Base-by-base conservation (phyloP, 202 grass and related monocot genomes). In the Dendrocalamus latiflorus region DNA sequence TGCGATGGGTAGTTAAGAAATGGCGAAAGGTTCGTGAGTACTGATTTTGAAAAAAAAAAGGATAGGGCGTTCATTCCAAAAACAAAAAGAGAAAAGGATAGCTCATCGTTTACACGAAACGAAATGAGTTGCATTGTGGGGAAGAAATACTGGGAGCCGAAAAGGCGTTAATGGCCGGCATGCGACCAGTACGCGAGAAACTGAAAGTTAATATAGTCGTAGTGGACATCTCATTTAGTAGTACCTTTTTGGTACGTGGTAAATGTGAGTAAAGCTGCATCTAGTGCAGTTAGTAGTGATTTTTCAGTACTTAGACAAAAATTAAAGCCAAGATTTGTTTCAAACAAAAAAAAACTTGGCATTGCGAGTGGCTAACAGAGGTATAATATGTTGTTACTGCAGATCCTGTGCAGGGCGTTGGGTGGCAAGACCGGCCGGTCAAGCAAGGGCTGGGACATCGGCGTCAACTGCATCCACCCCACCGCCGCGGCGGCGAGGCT, bases 401-500 rank as follows among this genome's bases (percentile, higher is more conserved):
- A 98, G 95, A 72, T 98, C 65, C 76, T 98, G 68, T 91, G 90
- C 90, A 86, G 95, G 0, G 95, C 95, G 17, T 62, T 98, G 67
- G 95, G 95, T 33, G 95, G 95, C 0, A 85, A 86, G 78, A 95
- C 89, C 0, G 95, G 90, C 1, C 85, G 95, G 14, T 90, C 95
- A 1, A 38, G 4, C 38, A 98, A 95, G 77, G 95, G 86, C 3
- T 98, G 95, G 95, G 95, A 98, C 77, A 85, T 98, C 62, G 95
- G 95, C 22, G 88, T 91, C 5, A 98, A 30, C 75, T 98, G 95
- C 89, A 90, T 95, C 77, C 95, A 98, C 89, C 95, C 95, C 12
- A 91, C 90, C 22, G 16, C 87, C 14, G 90, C 96, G 14, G 81
- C 86, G 63, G 87, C 92, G 20, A 80, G 85, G 83, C 83, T 89